Evolutionary conservation across 2,329 filamentous ascomycete genomes (phyloP).

Genomic region (Dactylellina haptotyla): DNA sequence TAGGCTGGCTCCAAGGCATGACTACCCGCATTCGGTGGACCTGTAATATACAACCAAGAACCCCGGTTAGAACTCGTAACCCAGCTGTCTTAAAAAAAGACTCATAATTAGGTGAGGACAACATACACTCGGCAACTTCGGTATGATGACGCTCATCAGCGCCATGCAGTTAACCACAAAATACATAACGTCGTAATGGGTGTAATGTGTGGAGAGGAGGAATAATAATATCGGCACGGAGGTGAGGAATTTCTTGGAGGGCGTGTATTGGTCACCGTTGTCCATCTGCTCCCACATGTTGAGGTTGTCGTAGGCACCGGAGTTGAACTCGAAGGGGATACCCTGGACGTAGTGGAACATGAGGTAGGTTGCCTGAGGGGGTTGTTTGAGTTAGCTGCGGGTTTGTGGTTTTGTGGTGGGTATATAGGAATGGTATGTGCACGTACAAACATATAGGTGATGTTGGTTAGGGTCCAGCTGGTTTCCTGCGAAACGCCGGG

Average conservation of each 20-base stretch:
- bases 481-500: conserved; percentile 97
- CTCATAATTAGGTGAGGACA: background rate
- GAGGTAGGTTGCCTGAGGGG: conserved; percentile 79
- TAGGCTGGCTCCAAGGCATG: conserved; percentile 51
- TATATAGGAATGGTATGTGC: background rate
- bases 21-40: conserved; percentile 52
- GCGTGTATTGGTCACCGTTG: conserved; percentile 97
- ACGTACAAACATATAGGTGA: conserved; percentile 87
- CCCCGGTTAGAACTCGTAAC: background rate
- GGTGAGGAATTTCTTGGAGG: conserved; percentile 96
- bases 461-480: conserved; percentile 98
- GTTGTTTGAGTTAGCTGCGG: background rate
- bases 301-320: conserved; percentile 96
- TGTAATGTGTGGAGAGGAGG: conserved; percentile 97
- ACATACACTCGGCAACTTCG: conserved; percentile 91
- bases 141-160: conserved; percentile 90
- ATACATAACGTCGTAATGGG: conserved; percentile 95
- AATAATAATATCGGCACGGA: conserved; percentile 94
- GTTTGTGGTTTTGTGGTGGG: background rate
- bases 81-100: background rate
- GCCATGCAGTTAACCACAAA: conserved; percentile 98
- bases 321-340: conserved; percentile 98
- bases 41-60: conserved; percentile 6
- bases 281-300: conserved; percentile 99
- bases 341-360: conserved; percentile 99